A percentile compares a stretch with the other conserved stretches of the same genome.
These are phyloP conservation scores for Phaeotremella skinneri DNA, from an alignment of 768 basidiomycete genomes.

Conservation along the genomic window DNA sequence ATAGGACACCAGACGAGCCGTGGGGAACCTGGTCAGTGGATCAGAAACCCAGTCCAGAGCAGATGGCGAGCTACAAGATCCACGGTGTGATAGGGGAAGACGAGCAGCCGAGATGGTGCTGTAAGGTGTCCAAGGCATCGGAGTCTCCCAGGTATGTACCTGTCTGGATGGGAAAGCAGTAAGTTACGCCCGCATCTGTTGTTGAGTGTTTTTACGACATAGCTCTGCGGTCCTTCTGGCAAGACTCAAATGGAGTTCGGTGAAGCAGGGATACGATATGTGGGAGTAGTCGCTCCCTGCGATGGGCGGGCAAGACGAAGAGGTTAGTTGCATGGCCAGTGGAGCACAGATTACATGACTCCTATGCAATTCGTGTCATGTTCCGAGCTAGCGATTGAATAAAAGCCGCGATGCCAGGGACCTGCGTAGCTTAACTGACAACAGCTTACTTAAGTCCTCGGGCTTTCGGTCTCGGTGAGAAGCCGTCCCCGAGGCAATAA, in stretches of 20 bases:
- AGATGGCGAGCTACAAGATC: background rate
- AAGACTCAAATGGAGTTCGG: constrained; percentile 18
- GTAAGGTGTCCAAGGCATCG: constrained; percentile 34
- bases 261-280: constrained; percentile 2
- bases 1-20: constrained; percentile 58
- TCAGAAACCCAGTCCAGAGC: background rate
- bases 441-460: too few species aligned
- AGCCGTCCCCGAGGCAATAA: too few species aligned
- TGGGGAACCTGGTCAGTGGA: constrained; percentile 68
- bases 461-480: too few species aligned
- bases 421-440: too few species aligned
- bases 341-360: too few species aligned
- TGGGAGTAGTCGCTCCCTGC: too few species aligned
- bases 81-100: constrained; percentile 11
- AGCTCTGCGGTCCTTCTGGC: constrained; percentile 39
- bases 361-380: too few species aligned
- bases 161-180: background rate
- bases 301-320: too few species aligned
- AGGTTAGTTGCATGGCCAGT: too few species aligned
- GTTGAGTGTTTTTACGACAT: constrained; percentile 2
- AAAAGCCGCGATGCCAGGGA: too few species aligned
- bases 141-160: constrained; percentile 23
- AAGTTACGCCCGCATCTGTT: background rate
- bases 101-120: constrained; percentile 22
- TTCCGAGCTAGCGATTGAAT: too few species aligned